Evolutionary conservation across 306 rosid genomes (phyloP).

Genomic region (Hippophae gyantsensis): DNA sequence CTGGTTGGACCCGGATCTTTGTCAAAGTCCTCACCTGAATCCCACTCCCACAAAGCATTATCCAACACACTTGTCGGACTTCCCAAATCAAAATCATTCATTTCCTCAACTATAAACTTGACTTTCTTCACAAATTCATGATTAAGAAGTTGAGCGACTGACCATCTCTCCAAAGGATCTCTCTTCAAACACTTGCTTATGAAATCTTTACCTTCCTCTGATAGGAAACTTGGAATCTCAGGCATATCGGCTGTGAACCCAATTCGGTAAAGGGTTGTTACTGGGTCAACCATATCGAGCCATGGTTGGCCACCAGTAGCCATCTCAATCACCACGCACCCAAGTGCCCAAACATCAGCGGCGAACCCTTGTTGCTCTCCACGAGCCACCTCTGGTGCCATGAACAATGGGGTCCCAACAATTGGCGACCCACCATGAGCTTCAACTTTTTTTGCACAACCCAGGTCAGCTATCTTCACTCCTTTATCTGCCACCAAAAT

Average conservation of each 20-base stretch:
- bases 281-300: conserved; percentile 43
- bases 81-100: conserved; percentile 8
- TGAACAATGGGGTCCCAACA: conserved; percentile 67
- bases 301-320: conserved; percentile 58
- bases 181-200: conserved; percentile 53
- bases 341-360: conserved; percentile 90
- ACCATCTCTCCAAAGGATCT: conserved; percentile 58
- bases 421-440: conserved; percentile 10
- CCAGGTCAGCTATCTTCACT: conserved; percentile 70
- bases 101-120: conserved; percentile 8
- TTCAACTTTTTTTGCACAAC: conserved; percentile 44
- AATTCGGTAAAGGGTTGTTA: conserved; percentile 45
- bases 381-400: conserved; percentile 97
- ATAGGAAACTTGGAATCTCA: conserved; percentile 47
- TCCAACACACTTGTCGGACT: conserved; percentile 66
- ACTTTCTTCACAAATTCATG: conserved; percentile 46
- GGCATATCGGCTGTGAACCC: conserved; percentile 52
- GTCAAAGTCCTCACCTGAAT: conserved; percentile 15
- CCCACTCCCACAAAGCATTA: conserved; percentile 36
- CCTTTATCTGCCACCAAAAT: conserved; percentile 50
- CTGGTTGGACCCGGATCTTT: conserved; percentile 19
- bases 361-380: conserved; percentile 68
- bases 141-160: conserved; percentile 50
- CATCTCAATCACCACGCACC: conserved; percentile 79
- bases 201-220: conserved; percentile 64